phyloP scores from a whole-genome alignment of 805 yeast species.

The Scheffersomyces spartinae region DNA sequence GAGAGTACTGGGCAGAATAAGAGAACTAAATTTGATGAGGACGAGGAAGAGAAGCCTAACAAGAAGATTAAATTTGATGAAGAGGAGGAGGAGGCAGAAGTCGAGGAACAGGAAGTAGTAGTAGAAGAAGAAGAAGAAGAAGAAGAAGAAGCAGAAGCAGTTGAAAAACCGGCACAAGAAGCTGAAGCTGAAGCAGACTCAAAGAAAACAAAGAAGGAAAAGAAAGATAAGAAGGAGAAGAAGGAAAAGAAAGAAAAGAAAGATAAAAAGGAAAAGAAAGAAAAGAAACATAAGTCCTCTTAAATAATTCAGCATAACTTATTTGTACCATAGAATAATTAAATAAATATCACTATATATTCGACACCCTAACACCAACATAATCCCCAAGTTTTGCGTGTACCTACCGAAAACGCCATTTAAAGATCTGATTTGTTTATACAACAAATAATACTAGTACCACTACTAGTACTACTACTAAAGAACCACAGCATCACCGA shows the following conservation, averaged over 20 bases:
- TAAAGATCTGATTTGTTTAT: neutral
- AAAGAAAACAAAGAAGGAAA: constrained; percentile 7
- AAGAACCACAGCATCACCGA: constrained; percentile 1
- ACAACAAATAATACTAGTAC: neutral
- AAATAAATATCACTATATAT: constrained; percentile 2
- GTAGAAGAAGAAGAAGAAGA: constrained; percentile 9
- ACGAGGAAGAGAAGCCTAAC: constrained; percentile 6
- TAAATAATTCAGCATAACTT: constrained; percentile 1
- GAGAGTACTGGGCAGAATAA: constrained; percentile 7
- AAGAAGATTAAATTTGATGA: constrained; percentile 19
- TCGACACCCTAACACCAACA: constrained; percentile 1
- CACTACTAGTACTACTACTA: neutral
- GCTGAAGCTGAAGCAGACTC: constrained; percentile 4
- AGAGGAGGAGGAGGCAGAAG: constrained; percentile 10
- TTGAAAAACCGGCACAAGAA: constrained; percentile 6
- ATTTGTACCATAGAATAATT: neutral
- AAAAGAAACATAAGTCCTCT: constrained; percentile 10
- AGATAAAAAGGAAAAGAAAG: constrained; percentile 15
- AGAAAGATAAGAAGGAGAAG: constrained; percentile 12
- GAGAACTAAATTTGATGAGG: constrained; percentile 9
- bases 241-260: constrained; percentile 14
- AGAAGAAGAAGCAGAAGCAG: constrained; percentile 6
- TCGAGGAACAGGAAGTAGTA: constrained; percentile 14
- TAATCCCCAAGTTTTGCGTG: constrained; percentile 1
- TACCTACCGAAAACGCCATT: constrained; percentile 1